Base-by-base conservation (phyloP, 2,329 filamentous ascomycete genomes). In the Talaromyces sp. region DNA sequence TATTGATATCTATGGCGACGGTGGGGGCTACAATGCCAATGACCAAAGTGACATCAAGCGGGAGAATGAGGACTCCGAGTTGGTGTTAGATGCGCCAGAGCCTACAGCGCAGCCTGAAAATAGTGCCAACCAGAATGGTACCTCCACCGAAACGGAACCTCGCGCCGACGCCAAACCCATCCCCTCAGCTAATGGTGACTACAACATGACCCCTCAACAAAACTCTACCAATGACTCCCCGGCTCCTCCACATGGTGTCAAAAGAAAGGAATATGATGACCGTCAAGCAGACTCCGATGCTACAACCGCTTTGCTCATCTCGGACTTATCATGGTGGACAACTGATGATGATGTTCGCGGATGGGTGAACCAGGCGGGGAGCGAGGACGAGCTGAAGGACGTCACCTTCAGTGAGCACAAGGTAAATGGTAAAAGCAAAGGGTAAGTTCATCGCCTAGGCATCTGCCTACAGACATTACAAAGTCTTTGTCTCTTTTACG, bases 381-480 rank as follows among this genome's bases (percentile, higher is more conserved):
- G 86, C 62, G 94, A 97, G 71, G 82, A 87, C 41, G 90, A 96
- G 66, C 77, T 97, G 16, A 91, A 90, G 65, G 94, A 97, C 56
- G 85, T 99, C 47, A 96, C 92, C 0, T 99, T 97, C 72, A 97
- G 91, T 66, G 94, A 99, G 72, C 94, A 97, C 75, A 99, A 99
- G 71, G 92, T 97, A 43, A 99, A 99, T 63, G 94, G 94, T 63
- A 99, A 99, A 77, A 96, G 91, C 75, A 97, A 97, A 78, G 93
- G 94, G 92, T 96, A 81, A 59, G 86, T 30, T 35, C 3, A 14
- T 45, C 4, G 9, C 4, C 4, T 9, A 27, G 5, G 24, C 24
- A 9, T 9, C 4, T 9, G 24, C 24, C 4, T 30, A 20, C 16
- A 16, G n/a, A n/a, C 47, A 27, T 47, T 29, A 2, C 19, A 2